These are phyloP conservation scores for Alternaria sp. DNA, from an alignment of 2,329 filamentous ascomycete genomes.

Conservation along the genomic window DNA sequence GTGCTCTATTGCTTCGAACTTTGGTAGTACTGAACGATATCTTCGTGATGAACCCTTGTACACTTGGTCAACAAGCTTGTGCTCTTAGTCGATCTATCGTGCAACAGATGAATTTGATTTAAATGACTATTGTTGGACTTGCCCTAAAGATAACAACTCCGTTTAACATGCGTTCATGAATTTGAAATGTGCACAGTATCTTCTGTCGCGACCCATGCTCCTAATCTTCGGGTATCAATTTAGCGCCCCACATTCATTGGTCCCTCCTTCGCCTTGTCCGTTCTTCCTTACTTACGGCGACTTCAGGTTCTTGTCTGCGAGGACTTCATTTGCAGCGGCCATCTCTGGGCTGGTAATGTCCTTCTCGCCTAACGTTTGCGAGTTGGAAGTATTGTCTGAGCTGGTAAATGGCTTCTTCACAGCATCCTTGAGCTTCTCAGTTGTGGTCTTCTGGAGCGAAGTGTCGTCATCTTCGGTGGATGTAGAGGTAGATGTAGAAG, in stretches of 20 bases:
- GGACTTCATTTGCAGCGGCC: slow-evolving; percentile 18
- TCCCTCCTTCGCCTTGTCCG: neutral
- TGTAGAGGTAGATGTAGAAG: neutral
- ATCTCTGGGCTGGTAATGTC: slow-evolving; percentile 11
- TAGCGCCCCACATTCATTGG: neutral
- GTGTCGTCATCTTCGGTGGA: neutral
- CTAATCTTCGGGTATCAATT: neutral
- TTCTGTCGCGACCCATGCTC: neutral
- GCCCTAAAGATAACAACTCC: neutral
- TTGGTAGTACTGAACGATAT: neutral
- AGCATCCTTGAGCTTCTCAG: slow-evolving; percentile 16
- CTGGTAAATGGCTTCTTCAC: slow-evolving; percentile 18
- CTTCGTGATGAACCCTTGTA: neutral
- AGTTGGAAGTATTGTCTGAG: neutral
- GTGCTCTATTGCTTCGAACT: neutral
- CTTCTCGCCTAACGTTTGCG: slow-evolving; percentile 4
- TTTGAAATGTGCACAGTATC: neutral
- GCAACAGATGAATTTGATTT: neutral
- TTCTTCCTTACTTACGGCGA: slow-evolving; percentile 1
- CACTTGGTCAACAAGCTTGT: neutral
- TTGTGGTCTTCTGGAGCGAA: slow-evolving; percentile 1
- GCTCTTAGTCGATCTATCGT: neutral
- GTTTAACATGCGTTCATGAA: neutral
- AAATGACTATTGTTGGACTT: neutral
- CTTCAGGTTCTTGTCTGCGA: slow-evolving; percentile 10